phyloP scores from a whole-genome alignment of 176 grass and related monocot genomes.

The Cenchrus americanus region DNA sequence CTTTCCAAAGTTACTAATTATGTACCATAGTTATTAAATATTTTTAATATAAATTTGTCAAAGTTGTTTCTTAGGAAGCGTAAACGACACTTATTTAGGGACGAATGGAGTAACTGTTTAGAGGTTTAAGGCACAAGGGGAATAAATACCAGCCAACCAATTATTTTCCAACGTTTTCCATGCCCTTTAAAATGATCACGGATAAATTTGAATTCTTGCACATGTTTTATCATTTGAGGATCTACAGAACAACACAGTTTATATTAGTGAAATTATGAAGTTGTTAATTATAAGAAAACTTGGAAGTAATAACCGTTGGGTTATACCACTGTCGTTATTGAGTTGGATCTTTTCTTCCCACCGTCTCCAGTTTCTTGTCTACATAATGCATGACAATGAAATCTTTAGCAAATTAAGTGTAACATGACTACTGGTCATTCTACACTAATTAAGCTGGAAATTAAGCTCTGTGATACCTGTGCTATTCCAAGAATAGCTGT shows the following conservation, averaged over 20 bases:
- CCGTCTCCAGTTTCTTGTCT: slow-evolving; percentile 64
- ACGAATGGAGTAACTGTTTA: not conserved
- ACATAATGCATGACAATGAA: not conserved
- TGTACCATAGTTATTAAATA: too few species aligned
- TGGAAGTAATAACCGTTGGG: not conserved
- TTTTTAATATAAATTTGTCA: too few species aligned
- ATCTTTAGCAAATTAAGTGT: not conserved
- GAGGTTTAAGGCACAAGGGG: not conserved
- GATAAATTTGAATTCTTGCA: slow-evolving; percentile 54
- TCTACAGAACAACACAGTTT: slow-evolving; percentile 23
- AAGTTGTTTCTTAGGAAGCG: too few species aligned
- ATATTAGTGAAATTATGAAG: not conserved
- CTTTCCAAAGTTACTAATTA: too few species aligned
- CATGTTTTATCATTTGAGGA: slow-evolving; percentile 51
- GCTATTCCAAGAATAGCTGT: slow-evolving; percentile 68
- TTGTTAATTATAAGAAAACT: not conserved
- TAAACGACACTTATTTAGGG: too few species aligned
- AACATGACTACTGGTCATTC: not conserved
- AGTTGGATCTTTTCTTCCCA: slow-evolving; percentile 64
- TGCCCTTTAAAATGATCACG: slow-evolving; percentile 48
- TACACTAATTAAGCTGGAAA: not conserved
- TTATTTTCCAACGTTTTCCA: slow-evolving; percentile 40
- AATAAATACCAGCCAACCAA: slow-evolving; percentile 64
- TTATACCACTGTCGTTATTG: slow-evolving; percentile 45
- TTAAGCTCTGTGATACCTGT: slow-evolving; percentile 43